Conservation (phyloP, 306 rosid species). For the Calophaca sinica region DNA sequence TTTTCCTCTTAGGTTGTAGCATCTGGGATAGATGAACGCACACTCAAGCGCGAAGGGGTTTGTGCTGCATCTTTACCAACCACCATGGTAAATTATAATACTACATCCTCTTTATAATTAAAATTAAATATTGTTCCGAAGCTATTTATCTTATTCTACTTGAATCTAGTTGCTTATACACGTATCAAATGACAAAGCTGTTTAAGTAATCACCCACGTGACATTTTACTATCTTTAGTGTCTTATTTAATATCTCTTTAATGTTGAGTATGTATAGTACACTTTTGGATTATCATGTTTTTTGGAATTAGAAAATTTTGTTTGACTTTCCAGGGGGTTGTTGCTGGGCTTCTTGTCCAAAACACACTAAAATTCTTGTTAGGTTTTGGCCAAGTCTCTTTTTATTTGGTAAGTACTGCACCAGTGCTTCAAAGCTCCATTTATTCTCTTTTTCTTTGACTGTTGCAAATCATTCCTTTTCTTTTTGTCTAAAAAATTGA, state of each 20-base stretch:
- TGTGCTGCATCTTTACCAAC: slow-evolving; percentile 99
- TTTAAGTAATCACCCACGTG: slow-evolving; percentile 9
- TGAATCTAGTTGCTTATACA: slow-evolving; percentile 14
- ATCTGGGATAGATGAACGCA: slow-evolving; percentile 95
- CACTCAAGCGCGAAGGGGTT: slow-evolving; percentile 99
- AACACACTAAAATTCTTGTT: slow-evolving; percentile 90
- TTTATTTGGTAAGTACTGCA: slow-evolving; percentile 73
- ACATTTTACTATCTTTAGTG: slow-evolving; percentile 22
- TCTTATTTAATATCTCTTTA: slow-evolving; percentile 34
- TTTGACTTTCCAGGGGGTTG: slow-evolving; percentile 77
- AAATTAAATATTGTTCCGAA: slow-evolving; percentile 10
- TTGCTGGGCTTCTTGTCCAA: slow-evolving; percentile 96
- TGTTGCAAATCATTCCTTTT: slow-evolving; percentile 9
- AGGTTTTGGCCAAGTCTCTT: slow-evolving; percentile 86
- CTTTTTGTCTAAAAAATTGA: background rate
- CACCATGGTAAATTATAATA: slow-evolving; percentile 73
- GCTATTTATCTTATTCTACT: slow-evolving; percentile 30
- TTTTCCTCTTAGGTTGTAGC: slow-evolving; percentile 79
- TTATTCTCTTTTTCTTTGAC: slow-evolving; percentile 22
- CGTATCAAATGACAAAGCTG: slow-evolving; percentile 12
- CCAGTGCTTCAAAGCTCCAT: slow-evolving; percentile 19
- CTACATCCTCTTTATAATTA: slow-evolving; percentile 26
- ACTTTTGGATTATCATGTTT: slow-evolving; percentile 5
- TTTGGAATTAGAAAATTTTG: slow-evolving; percentile 32
- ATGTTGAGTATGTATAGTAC: background rate